Percentiles rank a stretch among this genome's conserved stretches.
Conservation (phyloP, 2,329 filamentous ascomycete genomes). For the Aureobasidium zeae region DNA sequence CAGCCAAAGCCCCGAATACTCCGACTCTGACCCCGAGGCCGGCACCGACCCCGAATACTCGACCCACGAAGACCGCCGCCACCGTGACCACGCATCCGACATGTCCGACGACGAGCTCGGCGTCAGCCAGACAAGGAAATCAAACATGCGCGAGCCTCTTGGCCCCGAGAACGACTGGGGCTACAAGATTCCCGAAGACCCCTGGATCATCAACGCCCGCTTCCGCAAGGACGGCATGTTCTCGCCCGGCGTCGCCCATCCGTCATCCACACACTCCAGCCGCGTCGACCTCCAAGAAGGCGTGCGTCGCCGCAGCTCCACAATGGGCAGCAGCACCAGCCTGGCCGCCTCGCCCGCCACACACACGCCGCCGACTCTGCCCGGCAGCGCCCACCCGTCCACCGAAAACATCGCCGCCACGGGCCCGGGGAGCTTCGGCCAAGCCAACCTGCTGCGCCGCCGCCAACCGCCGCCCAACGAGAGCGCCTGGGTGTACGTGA, state of each 20-base stretch:
- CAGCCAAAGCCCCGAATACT: slow-evolving; percentile 30
- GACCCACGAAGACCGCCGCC: slow-evolving; percentile 28
- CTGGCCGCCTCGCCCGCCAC: slow-evolving; percentile 11
- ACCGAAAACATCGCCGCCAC: slow-evolving; percentile 25
- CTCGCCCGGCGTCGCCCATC: slow-evolving; percentile 41
- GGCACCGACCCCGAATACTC: slow-evolving; percentile 32
- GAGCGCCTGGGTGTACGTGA: slow-evolving; percentile 84
- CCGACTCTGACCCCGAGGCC: slow-evolving; percentile 30
- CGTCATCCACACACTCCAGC: slow-evolving; percentile 41
- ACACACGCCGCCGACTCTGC: slow-evolving; percentile 9
- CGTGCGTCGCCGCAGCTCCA: slow-evolving; percentile 22
- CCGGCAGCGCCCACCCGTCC: slow-evolving; percentile 20
- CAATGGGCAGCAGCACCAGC: slow-evolving; percentile 20
- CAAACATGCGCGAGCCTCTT: slow-evolving; percentile 30
- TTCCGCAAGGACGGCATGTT: slow-evolving; percentile 75
- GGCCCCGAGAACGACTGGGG: slow-evolving; percentile 45
- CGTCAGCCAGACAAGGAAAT: slow-evolving; percentile 24
- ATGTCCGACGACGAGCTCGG: slow-evolving; percentile 18
- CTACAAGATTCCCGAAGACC: slow-evolving; percentile 83
- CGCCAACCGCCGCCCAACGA: slow-evolving; percentile 42
- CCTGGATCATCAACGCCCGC: slow-evolving; percentile 87
- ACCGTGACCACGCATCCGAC: slow-evolving; percentile 19
- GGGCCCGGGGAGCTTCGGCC: slow-evolving; percentile 13
- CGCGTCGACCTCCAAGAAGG: slow-evolving; percentile 36
- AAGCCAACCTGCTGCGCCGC: slow-evolving; percentile 16